A percentile compares a stretch with the other conserved stretches of the same genome.
Conservation (phyloP, 2,329 filamentous ascomycete genomes). For the Xylaria hypoxylon region DNA sequence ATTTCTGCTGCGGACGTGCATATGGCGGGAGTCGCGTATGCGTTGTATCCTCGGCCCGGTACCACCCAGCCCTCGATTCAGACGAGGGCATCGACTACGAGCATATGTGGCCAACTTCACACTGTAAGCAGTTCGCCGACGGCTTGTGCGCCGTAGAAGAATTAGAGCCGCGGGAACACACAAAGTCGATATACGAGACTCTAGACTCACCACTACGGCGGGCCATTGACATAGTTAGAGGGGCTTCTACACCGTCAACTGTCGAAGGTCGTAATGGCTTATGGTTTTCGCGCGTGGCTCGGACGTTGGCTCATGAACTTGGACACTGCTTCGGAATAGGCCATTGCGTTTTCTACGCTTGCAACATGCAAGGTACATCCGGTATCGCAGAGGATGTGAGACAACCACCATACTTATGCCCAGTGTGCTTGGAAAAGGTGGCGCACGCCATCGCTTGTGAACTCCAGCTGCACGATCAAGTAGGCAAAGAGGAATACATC, state of each 20-base stretch:
- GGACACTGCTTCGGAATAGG: conserved; percentile 75
- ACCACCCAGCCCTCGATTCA: conserved; percentile 64
- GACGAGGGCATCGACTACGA: conserved; percentile 54
- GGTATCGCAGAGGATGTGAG: conserved; percentile 68
- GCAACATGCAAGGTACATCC: conserved; percentile 71
- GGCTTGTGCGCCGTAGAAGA: conserved; percentile 49
- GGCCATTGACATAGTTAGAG: conserved; percentile 51
- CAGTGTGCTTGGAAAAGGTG: conserved; percentile 68
- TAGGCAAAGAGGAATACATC: conserved; percentile 42
- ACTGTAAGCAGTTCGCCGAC: conserved; percentile 66
- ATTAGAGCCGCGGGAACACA: conserved; percentile 25
- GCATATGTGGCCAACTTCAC: conserved; percentile 74
- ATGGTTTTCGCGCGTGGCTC: conserved; percentile 69
- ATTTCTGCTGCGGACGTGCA: conserved; percentile 74
- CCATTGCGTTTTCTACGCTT: conserved; percentile 75
- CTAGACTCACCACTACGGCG: conserved; percentile 45
- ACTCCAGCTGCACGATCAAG: conserved; percentile 35
- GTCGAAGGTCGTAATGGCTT: conserved; percentile 53
- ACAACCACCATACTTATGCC: conserved; percentile 73
- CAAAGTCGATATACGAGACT: conserved; percentile 33
- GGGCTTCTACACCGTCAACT: conserved; percentile 41
- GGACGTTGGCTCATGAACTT: conserved; percentile 72
- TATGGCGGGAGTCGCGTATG: conserved; percentile 73
- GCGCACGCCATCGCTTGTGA: conserved; percentile 49
- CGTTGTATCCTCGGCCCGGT: conserved; percentile 71